Evolutionary conservation across 2,329 filamentous ascomycete genomes (phyloP), one percentile per base, ranked within the genome.

Genomic region (Fusarium anguioides): DNA sequence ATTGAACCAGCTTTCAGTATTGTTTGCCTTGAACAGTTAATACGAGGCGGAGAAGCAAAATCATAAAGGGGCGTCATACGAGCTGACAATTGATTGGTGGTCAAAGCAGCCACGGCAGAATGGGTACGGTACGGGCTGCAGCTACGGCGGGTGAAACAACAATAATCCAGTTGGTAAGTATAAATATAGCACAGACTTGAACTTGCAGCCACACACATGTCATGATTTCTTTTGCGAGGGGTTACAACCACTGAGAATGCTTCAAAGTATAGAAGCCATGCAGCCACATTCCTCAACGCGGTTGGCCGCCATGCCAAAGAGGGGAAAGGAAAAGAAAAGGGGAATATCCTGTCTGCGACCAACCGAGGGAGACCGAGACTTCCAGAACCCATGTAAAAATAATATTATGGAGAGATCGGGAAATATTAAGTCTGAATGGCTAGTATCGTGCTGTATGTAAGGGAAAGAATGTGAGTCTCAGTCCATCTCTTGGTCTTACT

Each of bases 31-130:
- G n/a, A n/a, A n/a, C n/a, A n/a, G n/a, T n/a, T n/a, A n/a, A 65
- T 68, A 67, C 64, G 64, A 67, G 59, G 23, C 14, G 18, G 35
- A 53, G 29, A 40, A n/a, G n/a, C n/a, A n/a, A 46, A 29, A 35
- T 23, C 10, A 39, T 26, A 39, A n/a, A n/a, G n/a, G 14, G 24
- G 21, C 20, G 52, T 46, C 64, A 60, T 65, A 65, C 64, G 64
- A 67, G 37, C 26, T 17, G 15, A 29, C 10, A 9, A 68, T 18
- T 65, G 64, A 68, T 67, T 67, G 64, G 64, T n/a, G 41, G 46
- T 21, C 17, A 36, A 7, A 21, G 42, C 33, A 63, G 27, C 59
- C 64, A 67, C 64, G 63, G n/a, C 53, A 33, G 17, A 31, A 31
- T n/a, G n/a, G 18, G 41, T 17, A 44, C 8, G 24, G 24, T 46